Conservation (phyloP, 495 filamentous ascomycete genomes). For the Collariella sp. region DNA sequence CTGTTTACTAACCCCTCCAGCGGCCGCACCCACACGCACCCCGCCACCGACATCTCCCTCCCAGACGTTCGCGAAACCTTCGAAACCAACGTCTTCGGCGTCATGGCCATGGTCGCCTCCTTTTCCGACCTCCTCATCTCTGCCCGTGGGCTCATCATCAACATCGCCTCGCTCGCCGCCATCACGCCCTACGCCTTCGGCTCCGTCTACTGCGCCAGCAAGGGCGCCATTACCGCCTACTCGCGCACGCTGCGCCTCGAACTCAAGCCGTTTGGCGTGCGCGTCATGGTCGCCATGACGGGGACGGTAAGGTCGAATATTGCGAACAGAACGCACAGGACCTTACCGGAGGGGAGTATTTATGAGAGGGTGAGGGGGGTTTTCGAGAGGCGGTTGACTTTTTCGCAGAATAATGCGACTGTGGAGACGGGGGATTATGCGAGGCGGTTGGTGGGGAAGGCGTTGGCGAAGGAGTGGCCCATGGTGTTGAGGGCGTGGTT, state of each 20-base stretch:
- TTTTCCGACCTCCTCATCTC: slow-evolving; percentile 46
- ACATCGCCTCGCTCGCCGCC: slow-evolving; percentile 44
- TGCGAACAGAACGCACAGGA: slow-evolving; percentile 30
- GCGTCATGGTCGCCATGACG: slow-evolving; percentile 45
- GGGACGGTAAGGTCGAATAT: slow-evolving; percentile 43
- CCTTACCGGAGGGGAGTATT: slow-evolving; percentile 33
- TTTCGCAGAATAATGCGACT: slow-evolving; percentile 37
- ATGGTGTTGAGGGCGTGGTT: slow-evolving; percentile 31
- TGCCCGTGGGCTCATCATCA: slow-evolving; percentile 48
- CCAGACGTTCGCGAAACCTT: slow-evolving; percentile 46
- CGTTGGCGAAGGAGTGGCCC: slow-evolving; percentile 30
- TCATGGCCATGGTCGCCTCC: slow-evolving; percentile 45
- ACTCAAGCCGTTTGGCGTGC: slow-evolving; percentile 46
- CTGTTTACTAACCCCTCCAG: slow-evolving; percentile 13
- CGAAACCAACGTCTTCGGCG: slow-evolving; percentile 56
- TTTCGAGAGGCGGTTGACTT: slow-evolving; percentile 38
- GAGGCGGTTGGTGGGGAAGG: slow-evolving; percentile 26
- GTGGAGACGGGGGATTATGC: slow-evolving; percentile 35
- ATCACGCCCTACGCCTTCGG: slow-evolving; percentile 40
- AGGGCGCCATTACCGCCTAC: slow-evolving; percentile 44
- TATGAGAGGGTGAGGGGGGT: slow-evolving; percentile 33
- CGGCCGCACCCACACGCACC: slow-evolving; percentile 44
- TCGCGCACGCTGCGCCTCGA: slow-evolving; percentile 47
- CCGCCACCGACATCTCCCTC: slow-evolving; percentile 45
- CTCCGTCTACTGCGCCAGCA: slow-evolving; percentile 45